Conservation (phyloP, 176 grass and related monocot genomes). For the Themeda triandra region DNA sequence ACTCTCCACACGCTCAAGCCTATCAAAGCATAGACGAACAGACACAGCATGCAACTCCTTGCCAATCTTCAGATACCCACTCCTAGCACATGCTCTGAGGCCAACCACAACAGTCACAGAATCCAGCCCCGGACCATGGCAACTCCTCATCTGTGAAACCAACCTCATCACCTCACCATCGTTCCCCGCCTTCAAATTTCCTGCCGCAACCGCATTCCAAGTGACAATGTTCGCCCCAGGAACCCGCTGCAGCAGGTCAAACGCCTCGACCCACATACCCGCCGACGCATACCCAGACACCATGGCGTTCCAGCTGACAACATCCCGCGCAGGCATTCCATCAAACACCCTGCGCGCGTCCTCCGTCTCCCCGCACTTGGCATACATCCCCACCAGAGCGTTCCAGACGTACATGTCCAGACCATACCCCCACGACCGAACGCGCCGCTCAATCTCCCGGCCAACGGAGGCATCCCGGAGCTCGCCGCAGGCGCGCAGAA, state of each 20-base stretch:
- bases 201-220: constrained; percentile 15
- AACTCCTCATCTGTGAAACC: constrained; percentile 26
- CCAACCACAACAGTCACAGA: constrained; percentile 48
- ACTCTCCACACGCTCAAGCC: constrained; percentile 38
- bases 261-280: constrained; percentile 17
- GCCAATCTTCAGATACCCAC: constrained; percentile 34
- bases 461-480: constrained; percentile 40
- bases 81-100: constrained; percentile 50
- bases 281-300: constrained; percentile 18
- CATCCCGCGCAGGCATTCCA: constrained; percentile 47
- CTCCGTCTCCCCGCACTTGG: constrained; percentile 38
- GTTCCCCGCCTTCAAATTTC: constrained; percentile 43
- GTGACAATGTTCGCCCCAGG: constrained; percentile 32
- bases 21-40: constrained; percentile 31
- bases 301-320: constrained; percentile 65
- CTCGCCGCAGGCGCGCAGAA: constrained; percentile 57
- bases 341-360: constrained; percentile 50
- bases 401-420: constrained; percentile 62
- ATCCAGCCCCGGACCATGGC: constrained; percentile 26
- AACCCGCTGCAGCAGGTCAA: constrained; percentile 28
- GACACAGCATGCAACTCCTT: constrained; percentile 56
- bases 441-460: constrained; percentile 13
- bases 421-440: constrained; percentile 17
- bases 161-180: constrained; percentile 20
- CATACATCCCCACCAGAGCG: constrained; percentile 51